Percentiles rank a stretch among this genome's conserved stretches.
Conservation (phyloP, 2,329 filamentous ascomycete species). For the Cryphonectria japonica region DNA sequence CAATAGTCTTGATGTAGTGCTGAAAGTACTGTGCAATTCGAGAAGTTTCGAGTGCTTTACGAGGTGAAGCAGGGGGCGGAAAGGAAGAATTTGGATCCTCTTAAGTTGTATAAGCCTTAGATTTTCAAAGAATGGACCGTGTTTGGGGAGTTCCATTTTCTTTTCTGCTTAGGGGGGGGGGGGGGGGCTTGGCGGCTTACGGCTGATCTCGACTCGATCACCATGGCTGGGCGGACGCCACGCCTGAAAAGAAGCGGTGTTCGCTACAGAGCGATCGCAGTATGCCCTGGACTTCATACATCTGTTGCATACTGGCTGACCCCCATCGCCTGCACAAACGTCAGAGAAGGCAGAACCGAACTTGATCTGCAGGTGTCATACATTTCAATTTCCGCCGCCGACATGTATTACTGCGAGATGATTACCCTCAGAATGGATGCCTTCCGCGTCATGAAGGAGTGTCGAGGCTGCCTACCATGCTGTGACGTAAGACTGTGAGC, state of each 20-base stretch:
- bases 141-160: background rate
- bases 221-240: background rate
- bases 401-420: background rate
- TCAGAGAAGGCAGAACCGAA: background rate
- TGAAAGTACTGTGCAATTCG: background rate
- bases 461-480: background rate
- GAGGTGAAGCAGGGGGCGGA: background rate
- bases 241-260: background rate
- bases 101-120: background rate
- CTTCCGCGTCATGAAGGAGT: background rate
- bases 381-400: background rate
- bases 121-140: background rate
- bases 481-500: conserved; percentile 2
- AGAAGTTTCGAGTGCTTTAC: background rate
- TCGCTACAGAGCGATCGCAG: background rate
- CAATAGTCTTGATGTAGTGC: background rate
- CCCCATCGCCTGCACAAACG: background rate
- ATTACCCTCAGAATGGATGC: background rate
- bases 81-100: background rate
- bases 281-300: background rate
- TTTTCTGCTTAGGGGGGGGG: no score
- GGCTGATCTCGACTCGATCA: background rate
- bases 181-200: background rate
- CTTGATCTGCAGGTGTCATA: background rate
- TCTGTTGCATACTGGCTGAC: background rate